Percentiles rank a stretch among this genome's conserved stretches.
phyloP scores from a whole-genome alignment of 1,139 yeast species.

The Geotrichum carabidarum region DNA sequence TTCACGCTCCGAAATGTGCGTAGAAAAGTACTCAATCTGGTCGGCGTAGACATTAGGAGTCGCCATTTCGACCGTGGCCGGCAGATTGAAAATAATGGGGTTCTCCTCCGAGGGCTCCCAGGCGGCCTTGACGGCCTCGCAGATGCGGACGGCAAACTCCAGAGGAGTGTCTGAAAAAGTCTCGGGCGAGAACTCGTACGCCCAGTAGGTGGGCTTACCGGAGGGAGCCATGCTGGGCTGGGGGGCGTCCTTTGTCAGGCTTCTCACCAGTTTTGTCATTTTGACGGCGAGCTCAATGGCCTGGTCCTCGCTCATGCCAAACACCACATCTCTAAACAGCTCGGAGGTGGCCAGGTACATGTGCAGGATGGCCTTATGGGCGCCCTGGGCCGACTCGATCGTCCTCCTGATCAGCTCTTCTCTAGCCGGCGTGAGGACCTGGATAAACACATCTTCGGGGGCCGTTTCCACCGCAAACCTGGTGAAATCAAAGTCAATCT shows the following conservation, averaged over 20 bases:
- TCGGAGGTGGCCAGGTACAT: slow-evolving; percentile 90
- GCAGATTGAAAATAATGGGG: slow-evolving; percentile 91
- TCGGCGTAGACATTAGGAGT: slow-evolving; percentile 95
- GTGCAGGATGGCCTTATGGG: slow-evolving; percentile 85
- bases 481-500: slow-evolving; percentile 92
- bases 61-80: slow-evolving; percentile 97
- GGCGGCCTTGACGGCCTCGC: slow-evolving; percentile 91
- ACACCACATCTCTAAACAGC: slow-evolving; percentile 84
- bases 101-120: slow-evolving; percentile 83
- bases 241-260: slow-evolving; percentile 69
- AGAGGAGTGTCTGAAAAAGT: slow-evolving; percentile 85
- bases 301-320: slow-evolving; percentile 77
- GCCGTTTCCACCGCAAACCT: slow-evolving; percentile 87
- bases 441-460: slow-evolving; percentile 88
- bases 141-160: slow-evolving; percentile 75
- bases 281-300: slow-evolving; percentile 75
- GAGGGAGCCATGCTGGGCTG: slow-evolving; percentile 47
- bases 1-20: slow-evolving; percentile 74
- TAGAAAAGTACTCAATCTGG: slow-evolving; percentile 85
- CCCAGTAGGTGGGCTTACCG: slow-evolving; percentile 72
- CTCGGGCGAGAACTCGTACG: slow-evolving; percentile 91
- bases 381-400: slow-evolving; percentile 82
- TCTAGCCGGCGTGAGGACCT: slow-evolving; percentile 87
- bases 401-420: slow-evolving; percentile 86
- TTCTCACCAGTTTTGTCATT: slow-evolving; percentile 72